Conservation (phyloP, 75 land plant genomes). For the Sequoiadendron giganteum region DNA sequence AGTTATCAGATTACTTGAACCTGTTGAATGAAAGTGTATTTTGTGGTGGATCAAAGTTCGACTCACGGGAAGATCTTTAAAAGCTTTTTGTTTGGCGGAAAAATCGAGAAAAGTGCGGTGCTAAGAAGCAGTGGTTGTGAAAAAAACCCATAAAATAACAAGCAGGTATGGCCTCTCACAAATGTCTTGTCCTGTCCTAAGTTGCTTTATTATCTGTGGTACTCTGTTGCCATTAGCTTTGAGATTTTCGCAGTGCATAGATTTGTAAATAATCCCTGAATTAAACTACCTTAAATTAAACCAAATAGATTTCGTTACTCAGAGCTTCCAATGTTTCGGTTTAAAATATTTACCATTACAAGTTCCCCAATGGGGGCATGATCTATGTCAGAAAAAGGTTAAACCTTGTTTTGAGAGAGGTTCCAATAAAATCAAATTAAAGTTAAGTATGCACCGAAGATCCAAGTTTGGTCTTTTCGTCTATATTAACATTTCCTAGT, state of each 20-base stretch:
- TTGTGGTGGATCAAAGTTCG: background rate
- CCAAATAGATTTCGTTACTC: background rate
- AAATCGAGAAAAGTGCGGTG: background rate
- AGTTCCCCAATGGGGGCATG: background rate
- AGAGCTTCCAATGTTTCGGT: background rate
- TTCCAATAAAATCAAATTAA: no score
- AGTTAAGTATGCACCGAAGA: no score
- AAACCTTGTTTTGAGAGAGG: background rate
- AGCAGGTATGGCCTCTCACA: background rate
- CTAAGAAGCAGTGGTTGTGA: background rate
- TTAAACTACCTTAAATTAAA: background rate
- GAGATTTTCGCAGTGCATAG: background rate
- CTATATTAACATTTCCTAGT: background rate
- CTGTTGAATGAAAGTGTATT: background rate
- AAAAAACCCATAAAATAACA: background rate
- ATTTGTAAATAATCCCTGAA: background rate
- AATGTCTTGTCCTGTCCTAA: background rate
- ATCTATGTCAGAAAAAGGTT: no score
- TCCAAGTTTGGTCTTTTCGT: background rate
- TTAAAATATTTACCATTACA: no score
- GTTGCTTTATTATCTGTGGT: background rate
- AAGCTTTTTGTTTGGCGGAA: background rate
- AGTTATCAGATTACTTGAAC: background rate
- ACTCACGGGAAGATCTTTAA: background rate
- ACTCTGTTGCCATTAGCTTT: background rate